Conservation (phyloP, 768 basidiomycete species). For the Suillus discolor region DNA sequence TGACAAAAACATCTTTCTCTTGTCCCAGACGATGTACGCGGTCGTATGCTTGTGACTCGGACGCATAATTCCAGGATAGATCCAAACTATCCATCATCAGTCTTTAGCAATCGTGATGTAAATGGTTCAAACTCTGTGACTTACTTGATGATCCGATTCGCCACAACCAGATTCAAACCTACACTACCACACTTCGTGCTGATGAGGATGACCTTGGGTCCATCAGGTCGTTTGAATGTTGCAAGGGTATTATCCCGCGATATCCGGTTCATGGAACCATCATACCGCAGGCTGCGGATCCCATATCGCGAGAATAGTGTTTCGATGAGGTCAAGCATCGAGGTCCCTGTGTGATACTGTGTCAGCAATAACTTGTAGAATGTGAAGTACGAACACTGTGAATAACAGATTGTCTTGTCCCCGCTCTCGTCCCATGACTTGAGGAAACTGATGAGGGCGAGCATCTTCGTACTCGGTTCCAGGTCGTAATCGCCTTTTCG, state of each 20-base stretch:
- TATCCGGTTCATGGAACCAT: constrained; percentile 65
- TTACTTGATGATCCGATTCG: constrained; percentile 72
- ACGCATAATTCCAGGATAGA: constrained; percentile 73
- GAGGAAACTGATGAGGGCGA: constrained; percentile 54
- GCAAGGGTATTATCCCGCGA: constrained; percentile 52
- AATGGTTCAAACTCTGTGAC: constrained; percentile 17
- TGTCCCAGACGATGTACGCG: constrained; percentile 74
- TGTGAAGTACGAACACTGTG: constrained; percentile 51
- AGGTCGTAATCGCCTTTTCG: constrained; percentile 60
- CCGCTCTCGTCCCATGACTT: constrained; percentile 60
- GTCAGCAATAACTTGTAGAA: neutral
- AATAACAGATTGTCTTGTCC: constrained; percentile 73
- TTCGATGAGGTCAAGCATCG: constrained; percentile 69
- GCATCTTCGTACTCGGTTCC: constrained; percentile 73
- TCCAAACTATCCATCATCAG: constrained; percentile 51
- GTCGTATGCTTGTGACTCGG: constrained; percentile 65
- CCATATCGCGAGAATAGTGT: constrained; percentile 60
- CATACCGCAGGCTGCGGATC: constrained; percentile 60
- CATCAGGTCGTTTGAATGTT: constrained; percentile 55
- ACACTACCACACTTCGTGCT: constrained; percentile 73
- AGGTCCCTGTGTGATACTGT: constrained; percentile 53
- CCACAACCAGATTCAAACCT: constrained; percentile 65
- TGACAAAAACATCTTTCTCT: constrained; percentile 66
- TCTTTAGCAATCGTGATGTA: neutral
- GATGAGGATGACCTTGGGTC: constrained; percentile 67